Evolutionary conservation across 2,329 filamentous ascomycete genomes (phyloP).

Genomic region (Coleophoma eucalyptorum): DNA sequence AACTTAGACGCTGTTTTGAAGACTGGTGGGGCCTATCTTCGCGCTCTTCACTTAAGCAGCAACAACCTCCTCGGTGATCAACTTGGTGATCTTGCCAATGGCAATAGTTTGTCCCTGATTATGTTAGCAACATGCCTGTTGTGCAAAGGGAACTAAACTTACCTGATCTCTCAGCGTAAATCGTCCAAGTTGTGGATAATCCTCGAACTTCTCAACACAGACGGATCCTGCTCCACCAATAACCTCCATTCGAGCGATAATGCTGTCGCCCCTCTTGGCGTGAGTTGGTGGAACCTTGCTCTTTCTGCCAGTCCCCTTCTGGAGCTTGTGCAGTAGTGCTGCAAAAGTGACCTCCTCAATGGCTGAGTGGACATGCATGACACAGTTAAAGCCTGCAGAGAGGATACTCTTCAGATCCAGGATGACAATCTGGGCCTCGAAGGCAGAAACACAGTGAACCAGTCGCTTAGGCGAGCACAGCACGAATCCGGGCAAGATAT

Average conservation of each 20-base stretch:
- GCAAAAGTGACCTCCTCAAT: constrained; percentile 96
- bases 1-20: neutral
- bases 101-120: constrained; percentile 94
- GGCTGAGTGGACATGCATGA: constrained; percentile 93
- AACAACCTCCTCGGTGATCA: constrained; percentile 46
- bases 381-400: constrained; percentile 94
- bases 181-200: constrained; percentile 89
- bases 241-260: constrained; percentile 89
- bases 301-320: constrained; percentile 91
- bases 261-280: constrained; percentile 75
- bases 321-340: constrained; percentile 84
- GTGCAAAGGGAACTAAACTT: constrained; percentile 26
- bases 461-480: constrained; percentile 91
- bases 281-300: constrained; percentile 92
- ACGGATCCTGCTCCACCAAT: constrained; percentile 82
- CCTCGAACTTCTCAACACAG: constrained; percentile 91
- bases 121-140: neutral
- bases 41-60: constrained; percentile 11
- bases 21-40: neutral
- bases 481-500: constrained; percentile 92
- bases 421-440: constrained; percentile 96
- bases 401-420: constrained; percentile 93
- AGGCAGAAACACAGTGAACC: constrained; percentile 83
- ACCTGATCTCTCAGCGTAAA: constrained; percentile 89
- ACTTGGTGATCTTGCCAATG: constrained; percentile 97